Base-by-base conservation (phyloP, 1,284 basidiomycete species). In the Sanguinoderma infundibulare region DNA sequence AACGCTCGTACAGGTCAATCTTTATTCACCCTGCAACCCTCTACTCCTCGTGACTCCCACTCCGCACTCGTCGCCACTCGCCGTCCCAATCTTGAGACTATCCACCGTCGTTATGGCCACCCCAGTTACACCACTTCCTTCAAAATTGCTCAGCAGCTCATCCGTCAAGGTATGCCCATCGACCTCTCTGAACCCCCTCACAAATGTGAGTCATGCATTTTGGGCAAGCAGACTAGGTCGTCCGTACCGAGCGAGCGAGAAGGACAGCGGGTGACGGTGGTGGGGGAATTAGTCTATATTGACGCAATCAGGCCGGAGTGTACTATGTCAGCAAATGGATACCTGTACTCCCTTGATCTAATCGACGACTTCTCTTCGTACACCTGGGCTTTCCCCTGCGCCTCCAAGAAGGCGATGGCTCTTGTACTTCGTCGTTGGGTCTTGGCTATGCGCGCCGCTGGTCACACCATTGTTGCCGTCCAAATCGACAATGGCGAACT, bases 401-500 rank as follows among this genome's bases (percentile, higher is more conserved):
- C 56, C 10, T 47, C 52, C 0, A 79, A 78, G 61, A 55, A 40
- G 8, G 24, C 46, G 0, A 36, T 44, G 8, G 67, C 77, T 2
- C 54, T 61, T 5, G 61, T 49, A 2, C 79, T 78, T 75, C 10
- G 24, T 2, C 24, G 28, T n/a, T 47, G 44, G 44, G 44, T 67
- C 6, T 12, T 56, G 0, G 46, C 36, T 15, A 60, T 53, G 9
- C 72, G 73, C 50, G 34, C 38, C 1, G 66, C 70, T 42, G 69
- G 71, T 0, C 35, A 57, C 1, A 68, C 67, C 7, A 63, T 77
- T 0, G 55, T 57, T 0, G 56, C 46, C 1, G 63, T 71, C 20
- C 35, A 53, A 3, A 67, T 61, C 1, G 75, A 79, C 63, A 74
- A 75, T 50, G 75, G 77, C 4, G 74, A 79, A 58, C 66, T 77